Evolutionary conservation across 2,329 filamentous ascomycete species (phyloP).

Genomic region (Aureobasidium namibiae): DNA sequence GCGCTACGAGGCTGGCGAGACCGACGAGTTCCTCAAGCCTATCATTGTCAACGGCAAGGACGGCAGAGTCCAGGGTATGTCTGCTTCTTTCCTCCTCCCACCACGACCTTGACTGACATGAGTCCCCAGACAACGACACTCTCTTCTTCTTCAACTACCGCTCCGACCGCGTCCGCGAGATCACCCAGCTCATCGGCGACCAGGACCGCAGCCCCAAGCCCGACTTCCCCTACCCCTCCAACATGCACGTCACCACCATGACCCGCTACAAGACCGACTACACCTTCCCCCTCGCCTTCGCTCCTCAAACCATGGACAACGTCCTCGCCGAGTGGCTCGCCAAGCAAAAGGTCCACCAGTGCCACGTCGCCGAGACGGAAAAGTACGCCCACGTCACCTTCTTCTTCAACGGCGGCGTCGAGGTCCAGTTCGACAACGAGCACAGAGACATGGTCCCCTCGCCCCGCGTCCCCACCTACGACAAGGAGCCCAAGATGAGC

Average conservation of each 20-base stretch:
- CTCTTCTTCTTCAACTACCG: conserved; percentile 99
- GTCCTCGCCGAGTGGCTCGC: conserved; percentile 96
- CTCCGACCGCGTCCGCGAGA: conserved; percentile 91
- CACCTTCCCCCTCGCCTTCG: conserved; percentile 84
- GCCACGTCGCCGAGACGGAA: conserved; percentile 95
- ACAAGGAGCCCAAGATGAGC: conserved; percentile 92
- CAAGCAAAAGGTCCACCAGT: conserved; percentile 83
- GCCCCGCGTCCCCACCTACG: conserved; percentile 93
- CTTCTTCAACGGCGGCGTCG: conserved; percentile 98
- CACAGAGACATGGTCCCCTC: conserved; percentile 89
- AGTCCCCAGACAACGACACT: conserved; percentile 68
- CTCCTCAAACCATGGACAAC: conserved; percentile 92
- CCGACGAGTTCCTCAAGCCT: conserved; percentile 95
- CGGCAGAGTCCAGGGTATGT: conserved; percentile 68
- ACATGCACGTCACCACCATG: conserved; percentile 86
- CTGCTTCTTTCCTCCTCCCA: not conserved
- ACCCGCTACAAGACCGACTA: conserved; percentile 96
- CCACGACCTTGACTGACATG: not conserved
- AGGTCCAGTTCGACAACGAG: conserved; percentile 91
- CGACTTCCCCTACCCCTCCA: conserved; percentile 89
- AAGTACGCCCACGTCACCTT: conserved; percentile 99
- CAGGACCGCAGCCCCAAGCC: conserved; percentile 84
- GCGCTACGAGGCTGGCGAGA: conserved; percentile 80
- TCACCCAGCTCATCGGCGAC: conserved; percentile 87
- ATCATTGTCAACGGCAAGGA: conserved; percentile 90